phyloP scores from a whole-genome alignment of 176 grass and related monocot species.

The Eragrostis nindensis region DNA sequence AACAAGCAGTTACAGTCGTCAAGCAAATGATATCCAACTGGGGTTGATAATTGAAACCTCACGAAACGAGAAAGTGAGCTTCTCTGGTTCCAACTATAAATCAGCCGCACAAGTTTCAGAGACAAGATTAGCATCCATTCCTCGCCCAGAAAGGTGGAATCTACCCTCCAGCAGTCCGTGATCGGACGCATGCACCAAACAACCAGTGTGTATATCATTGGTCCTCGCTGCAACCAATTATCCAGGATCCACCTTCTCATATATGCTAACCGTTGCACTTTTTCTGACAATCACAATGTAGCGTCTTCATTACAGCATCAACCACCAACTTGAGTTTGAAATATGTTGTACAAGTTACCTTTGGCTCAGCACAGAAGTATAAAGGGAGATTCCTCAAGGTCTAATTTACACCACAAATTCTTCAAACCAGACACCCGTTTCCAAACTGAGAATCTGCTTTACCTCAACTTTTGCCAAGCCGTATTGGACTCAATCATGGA shows the following conservation, averaged over 20 bases:
- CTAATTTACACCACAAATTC: conserved; percentile 12
- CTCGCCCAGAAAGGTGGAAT: conserved; percentile 1
- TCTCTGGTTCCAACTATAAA: background rate
- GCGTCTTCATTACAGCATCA: background rate
- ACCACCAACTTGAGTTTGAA: conserved; percentile 25
- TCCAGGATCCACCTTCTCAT: background rate
- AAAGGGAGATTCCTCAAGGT: conserved; percentile 37
- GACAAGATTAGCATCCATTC: conserved; percentile 1
- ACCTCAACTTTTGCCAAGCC: conserved; percentile 27
- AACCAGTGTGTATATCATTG: background rate
- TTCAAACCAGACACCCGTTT: conserved; percentile 1
- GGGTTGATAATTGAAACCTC: background rate
- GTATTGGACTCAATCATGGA: conserved; percentile 42
- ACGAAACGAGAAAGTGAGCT: conserved; percentile 14
- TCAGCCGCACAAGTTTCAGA: background rate
- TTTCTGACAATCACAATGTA: background rate
- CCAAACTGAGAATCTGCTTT: conserved; percentile 47
- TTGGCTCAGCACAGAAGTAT: conserved; percentile 11
- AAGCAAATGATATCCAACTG: background rate
- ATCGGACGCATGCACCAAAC: background rate
- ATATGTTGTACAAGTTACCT: background rate
- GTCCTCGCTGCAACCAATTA: conserved; percentile 7
- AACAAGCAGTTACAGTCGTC: too few relatives aligned
- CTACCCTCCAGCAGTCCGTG: background rate
- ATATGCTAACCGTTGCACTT: background rate